These are phyloP conservation scores for Starmerella cellae DNA, from an alignment of 805 yeast genomes.

Conservation along the genomic window DNA sequence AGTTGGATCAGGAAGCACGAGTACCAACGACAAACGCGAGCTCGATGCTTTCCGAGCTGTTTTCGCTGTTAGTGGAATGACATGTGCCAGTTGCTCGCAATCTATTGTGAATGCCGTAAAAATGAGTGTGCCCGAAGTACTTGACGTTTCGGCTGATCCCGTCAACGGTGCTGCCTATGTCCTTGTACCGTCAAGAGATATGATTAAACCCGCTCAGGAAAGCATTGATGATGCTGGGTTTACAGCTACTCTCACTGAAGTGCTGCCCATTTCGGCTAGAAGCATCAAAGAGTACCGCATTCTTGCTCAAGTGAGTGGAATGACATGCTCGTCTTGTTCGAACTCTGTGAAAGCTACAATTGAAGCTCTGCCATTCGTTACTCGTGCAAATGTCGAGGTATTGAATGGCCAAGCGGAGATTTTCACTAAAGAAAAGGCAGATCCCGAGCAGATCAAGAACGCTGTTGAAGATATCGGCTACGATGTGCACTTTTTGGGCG, in stretches of 20 bases:
- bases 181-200: constrained; percentile 38
- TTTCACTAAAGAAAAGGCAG: constrained; percentile 31
- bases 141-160: constrained; percentile 38
- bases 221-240: constrained; percentile 36
- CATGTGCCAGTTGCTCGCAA: constrained; percentile 49
- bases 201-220: constrained; percentile 36
- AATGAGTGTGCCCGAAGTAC: constrained; percentile 24
- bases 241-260: constrained; percentile 41
- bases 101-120: constrained; percentile 35
- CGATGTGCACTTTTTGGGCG: constrained; percentile 38
- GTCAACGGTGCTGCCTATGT: constrained; percentile 42
- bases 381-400: constrained; percentile 41
- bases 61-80: constrained; percentile 51
- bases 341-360: constrained; percentile 38
- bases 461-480: constrained; percentile 56
- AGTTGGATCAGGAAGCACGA: no score
- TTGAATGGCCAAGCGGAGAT: constrained; percentile 54
- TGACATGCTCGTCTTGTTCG: constrained; percentile 63
- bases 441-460: constrained; percentile 34
- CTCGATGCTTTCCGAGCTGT: constrained; percentile 34
- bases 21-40: no score
- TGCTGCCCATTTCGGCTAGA: constrained; percentile 41
- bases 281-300: constrained; percentile 31
- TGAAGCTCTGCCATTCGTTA: constrained; percentile 38
- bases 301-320: constrained; percentile 55